phyloP scores from a whole-genome alignment of 192 early-diverging fungal species.

The Linnemannia zychae region DNA sequence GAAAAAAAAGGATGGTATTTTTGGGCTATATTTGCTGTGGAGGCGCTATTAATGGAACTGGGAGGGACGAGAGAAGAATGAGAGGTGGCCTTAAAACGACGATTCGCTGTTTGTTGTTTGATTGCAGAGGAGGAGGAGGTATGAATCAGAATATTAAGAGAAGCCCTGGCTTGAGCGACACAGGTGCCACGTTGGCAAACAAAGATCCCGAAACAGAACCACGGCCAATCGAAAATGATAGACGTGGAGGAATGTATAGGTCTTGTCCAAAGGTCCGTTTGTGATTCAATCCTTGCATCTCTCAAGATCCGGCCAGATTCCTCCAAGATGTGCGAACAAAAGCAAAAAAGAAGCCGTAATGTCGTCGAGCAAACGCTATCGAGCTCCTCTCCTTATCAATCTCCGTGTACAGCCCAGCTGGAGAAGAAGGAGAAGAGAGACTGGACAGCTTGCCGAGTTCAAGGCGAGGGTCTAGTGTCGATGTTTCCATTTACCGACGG shows the following conservation, averaged over 20 bases:
- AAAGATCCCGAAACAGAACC: not conserved
- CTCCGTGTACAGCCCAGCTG: not conserved
- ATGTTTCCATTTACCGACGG: conserved; percentile 13
- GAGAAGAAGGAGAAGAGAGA: not conserved
- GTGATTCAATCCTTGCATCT: too few species aligned
- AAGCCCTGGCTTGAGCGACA: not conserved
- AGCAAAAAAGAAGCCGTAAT: too few species aligned
- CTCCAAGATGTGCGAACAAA: too few species aligned
- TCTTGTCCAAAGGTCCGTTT: too few species aligned
- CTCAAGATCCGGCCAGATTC: too few species aligned
- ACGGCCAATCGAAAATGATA: too few species aligned
- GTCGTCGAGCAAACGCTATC: too few species aligned
- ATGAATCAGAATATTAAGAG: not conserved
- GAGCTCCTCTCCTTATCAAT: not conserved
- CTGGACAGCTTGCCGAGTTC: not conserved
- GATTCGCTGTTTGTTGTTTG: not conserved
- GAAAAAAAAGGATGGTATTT: not conserved
- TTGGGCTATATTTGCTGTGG: conserved; percentile 1
- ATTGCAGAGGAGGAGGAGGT: not conserved
- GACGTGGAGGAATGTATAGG: too few species aligned
- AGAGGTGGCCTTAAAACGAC: not conserved
- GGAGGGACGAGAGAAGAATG: not conserved
- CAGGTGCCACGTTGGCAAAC: not conserved
- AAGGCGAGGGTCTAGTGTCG: not conserved
- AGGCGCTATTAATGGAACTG: conserved; percentile 2